Conservation (phyloP, 1,284 basidiomycete genomes). For the Pisolithus thermaeus region DNA sequence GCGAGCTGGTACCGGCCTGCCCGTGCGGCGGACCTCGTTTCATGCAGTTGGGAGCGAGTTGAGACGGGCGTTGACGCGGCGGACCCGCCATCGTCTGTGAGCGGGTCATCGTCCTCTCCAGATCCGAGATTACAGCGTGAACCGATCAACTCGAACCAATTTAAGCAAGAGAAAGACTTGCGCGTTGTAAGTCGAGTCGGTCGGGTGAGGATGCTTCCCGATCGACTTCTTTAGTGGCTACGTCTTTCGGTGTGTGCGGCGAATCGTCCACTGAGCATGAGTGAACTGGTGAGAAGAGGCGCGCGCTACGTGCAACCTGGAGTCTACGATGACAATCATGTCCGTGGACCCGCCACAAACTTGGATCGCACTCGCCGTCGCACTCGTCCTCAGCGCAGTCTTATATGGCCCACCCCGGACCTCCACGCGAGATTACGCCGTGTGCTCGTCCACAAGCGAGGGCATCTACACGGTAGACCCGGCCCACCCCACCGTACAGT, state of each 20-base stretch:
- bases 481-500: conserved; percentile 47
- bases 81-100: conserved; percentile 68
- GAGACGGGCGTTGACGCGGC: too few relatives aligned
- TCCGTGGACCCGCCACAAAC: not conserved
- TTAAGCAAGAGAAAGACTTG: conserved; percentile 27
- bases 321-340: conserved; percentile 8
- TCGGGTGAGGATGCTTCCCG: conserved; percentile 46
- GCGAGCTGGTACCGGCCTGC: conserved; percentile 48
- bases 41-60: conserved; percentile 25
- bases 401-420: not conserved
- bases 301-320: too few relatives aligned
- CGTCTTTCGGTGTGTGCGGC: conserved; percentile 34
- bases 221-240: conserved; percentile 64
- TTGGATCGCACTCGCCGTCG: not conserved
- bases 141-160: not conserved
- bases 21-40: conserved; percentile 22
- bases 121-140: conserved; percentile 36
- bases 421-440: conserved; percentile 28
- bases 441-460: conserved; percentile 38
- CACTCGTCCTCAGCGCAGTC: conserved; percentile 13
- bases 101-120: conserved; percentile 77
- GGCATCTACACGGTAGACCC: conserved; percentile 53
- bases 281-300: too few relatives aligned
- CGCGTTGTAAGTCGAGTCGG: conserved; percentile 74
- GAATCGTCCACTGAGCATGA: conserved; percentile 28